Evolutionary conservation across 108 stramenopile species (phyloP).

Genomic region (Asterionellopsis glacialis): DNA sequence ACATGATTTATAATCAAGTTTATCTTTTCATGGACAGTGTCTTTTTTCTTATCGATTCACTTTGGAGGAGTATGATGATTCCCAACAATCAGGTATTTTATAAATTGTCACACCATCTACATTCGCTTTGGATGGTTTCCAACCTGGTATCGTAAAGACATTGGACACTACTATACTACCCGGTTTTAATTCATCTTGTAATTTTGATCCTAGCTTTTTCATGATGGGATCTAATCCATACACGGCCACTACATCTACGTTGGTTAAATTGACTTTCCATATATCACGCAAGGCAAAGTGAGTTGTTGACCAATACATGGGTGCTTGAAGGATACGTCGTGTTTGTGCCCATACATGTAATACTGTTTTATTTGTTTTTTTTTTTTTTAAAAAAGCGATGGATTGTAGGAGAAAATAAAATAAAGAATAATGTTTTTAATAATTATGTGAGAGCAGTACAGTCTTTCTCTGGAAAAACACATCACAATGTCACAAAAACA

Average conservation of each 20-base stretch:
- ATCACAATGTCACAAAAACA: too few relatives aligned
- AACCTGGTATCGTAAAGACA: slow-evolving; percentile 56
- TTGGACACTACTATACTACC: slow-evolving; percentile 55
- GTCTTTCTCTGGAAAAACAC: too few relatives aligned
- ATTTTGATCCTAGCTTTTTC: slow-evolving; percentile 42
- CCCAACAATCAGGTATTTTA: background rate
- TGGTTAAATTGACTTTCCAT: slow-evolving; percentile 38
- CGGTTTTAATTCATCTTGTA: slow-evolving; percentile 41
- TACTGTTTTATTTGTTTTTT: background rate
- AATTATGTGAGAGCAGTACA: too few relatives aligned
- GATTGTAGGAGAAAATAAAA: background rate
- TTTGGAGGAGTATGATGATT: too few relatives aligned
- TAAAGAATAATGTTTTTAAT: background rate
- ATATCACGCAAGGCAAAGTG: slow-evolving; percentile 40
- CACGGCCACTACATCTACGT: slow-evolving; percentile 53
- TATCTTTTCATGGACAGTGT: background rate
- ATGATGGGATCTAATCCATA: slow-evolving; percentile 65
- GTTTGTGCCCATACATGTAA: slow-evolving; percentile 23
- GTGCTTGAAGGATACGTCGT: slow-evolving; percentile 28
- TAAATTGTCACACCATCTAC: background rate
- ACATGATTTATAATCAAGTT: background rate
- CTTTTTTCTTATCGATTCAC: too few relatives aligned
- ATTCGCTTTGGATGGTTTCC: slow-evolving; percentile 20
- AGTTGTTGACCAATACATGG: slow-evolving; percentile 40
- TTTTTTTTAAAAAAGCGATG: background rate